Base-by-base conservation (phyloP, 2,329 filamentous ascomycete genomes). In the Purpureocillium takamizusanense region DNA sequence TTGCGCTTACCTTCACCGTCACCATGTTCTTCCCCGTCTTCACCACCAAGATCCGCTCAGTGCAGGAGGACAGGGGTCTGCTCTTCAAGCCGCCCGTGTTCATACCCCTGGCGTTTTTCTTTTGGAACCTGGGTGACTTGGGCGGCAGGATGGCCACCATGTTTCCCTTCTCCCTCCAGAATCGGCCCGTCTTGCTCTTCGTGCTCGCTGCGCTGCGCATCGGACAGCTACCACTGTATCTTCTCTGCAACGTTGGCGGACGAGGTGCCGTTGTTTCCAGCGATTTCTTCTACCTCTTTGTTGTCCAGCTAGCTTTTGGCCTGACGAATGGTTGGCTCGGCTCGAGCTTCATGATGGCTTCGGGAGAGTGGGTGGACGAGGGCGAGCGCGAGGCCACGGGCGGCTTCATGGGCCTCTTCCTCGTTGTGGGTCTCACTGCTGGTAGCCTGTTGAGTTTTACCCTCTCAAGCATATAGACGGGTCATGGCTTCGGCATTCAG, bases 21-120 rank as follows among this genome's bases (percentile, higher is more conserved):
- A 89, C 89, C 36, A 97, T 98, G 90, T 80, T 92, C 56, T 97
- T 89, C 66, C 92, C 92, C 1, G 86, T 97, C 43, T 94, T 94
- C 61, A 97, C 92, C 0, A 66, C 72, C 41, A 78, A 82, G 60
- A 81, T 67, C 45, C 51, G 63, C 27, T 74, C 71, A 8, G 65
- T 73, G 10, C 50, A 53, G 17, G 50, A 53, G 42, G 55, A 49
- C 45, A 44, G 54, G 7, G 69, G 74, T 11, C 65, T 72, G 13
- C 63, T 94, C 13, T 76, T 94, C 47, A 76, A 78, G 37, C 78
- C 86, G 0, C 70, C 78, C 1, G 79, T 82, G 13, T 98, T 97
- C 58, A 89, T 97, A 41, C 89, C 92, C 0, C 70, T 95, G 1
- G 87, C 76, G 4, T 94, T 97, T 61, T 76, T 97, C 42, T 77